A percentile compares a stretch with the other conserved stretches of the same genome.
These are phyloP conservation scores for Spizellomyces sp. DNA, from an alignment of 192 early-diverging fungal species.

Conservation along the genomic window DNA sequence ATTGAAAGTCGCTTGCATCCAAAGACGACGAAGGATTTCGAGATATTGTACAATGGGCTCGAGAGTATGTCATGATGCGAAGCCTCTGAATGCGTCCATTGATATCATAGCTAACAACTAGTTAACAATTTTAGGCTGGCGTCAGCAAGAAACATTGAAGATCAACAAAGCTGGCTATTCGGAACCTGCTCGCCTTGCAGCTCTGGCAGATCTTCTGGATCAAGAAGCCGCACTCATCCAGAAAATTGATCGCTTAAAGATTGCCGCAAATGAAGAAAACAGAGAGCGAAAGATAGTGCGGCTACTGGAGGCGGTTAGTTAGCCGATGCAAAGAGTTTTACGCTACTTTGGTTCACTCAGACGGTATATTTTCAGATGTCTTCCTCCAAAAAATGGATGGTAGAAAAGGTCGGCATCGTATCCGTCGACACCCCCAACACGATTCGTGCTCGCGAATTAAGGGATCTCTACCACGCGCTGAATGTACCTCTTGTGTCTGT, in stretches of 20 bases:
- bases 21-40: constrained; percentile 57
- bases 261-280: constrained; percentile 57
- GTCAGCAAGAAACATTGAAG: constrained; percentile 51
- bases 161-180: constrained; percentile 55
- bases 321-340: background rate
- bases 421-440: constrained; percentile 61
- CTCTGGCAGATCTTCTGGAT: constrained; percentile 59
- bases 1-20: constrained; percentile 57
- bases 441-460: constrained; percentile 59
- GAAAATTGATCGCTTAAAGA: constrained; percentile 61
- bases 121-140: constrained; percentile 43
- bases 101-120: background rate
- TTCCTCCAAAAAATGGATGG: constrained; percentile 15
- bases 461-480: constrained; percentile 62
- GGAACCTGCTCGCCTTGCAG: constrained; percentile 54
- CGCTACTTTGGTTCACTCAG: background rate
- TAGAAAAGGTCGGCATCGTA: constrained; percentile 7
- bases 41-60: constrained; percentile 59
- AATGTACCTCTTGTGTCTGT: constrained; percentile 49
- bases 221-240: constrained; percentile 62
- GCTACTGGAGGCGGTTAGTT: constrained; percentile 50
- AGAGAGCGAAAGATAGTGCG: constrained; percentile 43
- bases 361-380: constrained; percentile 16
- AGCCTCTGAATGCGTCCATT: background rate
- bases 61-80: constrained; percentile 47